phyloP scores from a whole-genome alignment of 306 rosid species.

The Sophora flavescens region DNA sequence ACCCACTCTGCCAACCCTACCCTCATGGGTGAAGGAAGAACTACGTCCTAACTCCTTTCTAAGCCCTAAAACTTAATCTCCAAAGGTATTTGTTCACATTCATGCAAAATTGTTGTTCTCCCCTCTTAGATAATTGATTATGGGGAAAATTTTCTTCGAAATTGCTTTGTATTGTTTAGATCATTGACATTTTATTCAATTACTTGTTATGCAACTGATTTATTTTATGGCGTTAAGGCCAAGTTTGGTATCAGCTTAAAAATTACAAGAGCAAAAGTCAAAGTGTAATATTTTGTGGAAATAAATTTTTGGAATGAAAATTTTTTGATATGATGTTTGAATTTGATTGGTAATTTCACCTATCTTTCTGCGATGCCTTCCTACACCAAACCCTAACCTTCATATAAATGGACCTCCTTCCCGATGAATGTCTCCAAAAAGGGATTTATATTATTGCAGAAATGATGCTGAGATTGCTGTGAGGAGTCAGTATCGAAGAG shows the following conservation, averaged over 20 bases:
- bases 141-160: constrained; percentile 2
- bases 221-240: not conserved
- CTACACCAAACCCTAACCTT: constrained; percentile 49
- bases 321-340: too few species aligned
- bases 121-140: not conserved
- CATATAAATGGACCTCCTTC: constrained; percentile 27
- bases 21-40: constrained; percentile 79
- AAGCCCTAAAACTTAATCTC: constrained; percentile 70
- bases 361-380: too few species aligned
- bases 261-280: too few species aligned
- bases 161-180: constrained; percentile 3
- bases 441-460: constrained; percentile 50
- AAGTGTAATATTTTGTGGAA: too few species aligned
- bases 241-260: too few species aligned
- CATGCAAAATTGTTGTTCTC: not conserved
- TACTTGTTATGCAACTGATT: not conserved
- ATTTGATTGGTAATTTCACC: too few species aligned
- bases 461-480: constrained; percentile 23
- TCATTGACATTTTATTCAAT: not conserved
- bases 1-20: constrained; percentile 67
- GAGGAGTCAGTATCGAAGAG: constrained; percentile 60
- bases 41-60: constrained; percentile 66
- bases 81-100: constrained; percentile 60
- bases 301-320: too few species aligned
- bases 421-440: constrained; percentile 45